Percentiles rank a stretch among this genome's conserved stretches.
Conservation (phyloP, 2,329 filamentous ascomycete species). For the Fusarium virguliforme region DNA sequence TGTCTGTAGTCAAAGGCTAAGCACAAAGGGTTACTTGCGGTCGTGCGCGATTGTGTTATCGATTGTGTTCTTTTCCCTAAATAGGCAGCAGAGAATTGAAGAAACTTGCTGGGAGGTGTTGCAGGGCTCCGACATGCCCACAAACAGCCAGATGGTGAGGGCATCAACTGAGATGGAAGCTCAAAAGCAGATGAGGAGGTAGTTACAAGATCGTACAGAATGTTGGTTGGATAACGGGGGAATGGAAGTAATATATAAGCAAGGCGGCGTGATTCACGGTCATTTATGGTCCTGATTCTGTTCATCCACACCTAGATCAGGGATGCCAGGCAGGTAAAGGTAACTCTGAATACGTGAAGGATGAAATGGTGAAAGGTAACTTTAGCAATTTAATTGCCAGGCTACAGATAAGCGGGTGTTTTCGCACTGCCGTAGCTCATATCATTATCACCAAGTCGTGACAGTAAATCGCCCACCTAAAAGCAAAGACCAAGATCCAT, state of each 20-base stretch:
- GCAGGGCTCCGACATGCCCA: not conserved
- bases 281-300: not conserved
- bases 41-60: no score
- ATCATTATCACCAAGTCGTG: not conserved
- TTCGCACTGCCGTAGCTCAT: not conserved
- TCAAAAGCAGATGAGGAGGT: not conserved
- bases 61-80: not conserved
- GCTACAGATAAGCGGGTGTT: no score
- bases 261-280: not conserved
- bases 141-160: not conserved
- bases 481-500: not conserved
- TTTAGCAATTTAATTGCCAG: accelerated
- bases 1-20: not conserved
- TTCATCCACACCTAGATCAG: not conserved
- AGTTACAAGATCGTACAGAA: not conserved
- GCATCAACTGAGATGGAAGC: not conserved
- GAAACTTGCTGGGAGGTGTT: not conserved
- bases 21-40: not conserved
- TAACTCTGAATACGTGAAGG: not conserved
- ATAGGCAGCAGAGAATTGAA: not conserved
- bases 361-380: not conserved
- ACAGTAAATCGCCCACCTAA: not conserved
- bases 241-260: not conserved
- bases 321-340: not conserved
- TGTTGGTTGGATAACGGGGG: not conserved